A percentile compares a stretch with the other conserved stretches of the same genome.
Evolutionary conservation across 176 grass and related monocot genomes (phyloP).

Genomic region (Ensete ventricosum): DNA sequence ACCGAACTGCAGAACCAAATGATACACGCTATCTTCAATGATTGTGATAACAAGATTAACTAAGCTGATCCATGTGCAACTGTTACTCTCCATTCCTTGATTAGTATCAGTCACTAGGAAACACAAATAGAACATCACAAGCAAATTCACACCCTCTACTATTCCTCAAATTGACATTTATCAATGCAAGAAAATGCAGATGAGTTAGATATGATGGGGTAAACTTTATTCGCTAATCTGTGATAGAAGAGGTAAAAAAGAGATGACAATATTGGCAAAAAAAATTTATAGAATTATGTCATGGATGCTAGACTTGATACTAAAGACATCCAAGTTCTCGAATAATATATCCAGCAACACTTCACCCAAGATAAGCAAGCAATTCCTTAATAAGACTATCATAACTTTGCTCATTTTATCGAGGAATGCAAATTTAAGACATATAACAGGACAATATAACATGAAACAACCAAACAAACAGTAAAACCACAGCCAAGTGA

Average conservation of each 20-base stretch:
- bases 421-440: background rate
- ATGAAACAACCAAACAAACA: background rate
- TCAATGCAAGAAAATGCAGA: background rate
- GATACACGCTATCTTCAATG: background rate
- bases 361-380: too few species aligned
- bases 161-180: background rate
- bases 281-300: too few species aligned
- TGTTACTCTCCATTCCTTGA: background rate
- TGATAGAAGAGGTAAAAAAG: too few species aligned
- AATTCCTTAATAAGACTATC: background rate
- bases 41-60: background rate
- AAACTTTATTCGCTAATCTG: too few species aligned
- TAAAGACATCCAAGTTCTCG: too few species aligned
- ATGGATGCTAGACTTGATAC: too few species aligned
- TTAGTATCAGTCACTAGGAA: background rate
- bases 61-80: background rate
- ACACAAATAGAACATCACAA: background rate
- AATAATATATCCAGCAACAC: too few species aligned
- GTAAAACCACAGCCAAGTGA: too few species aligned
- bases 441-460: too few species aligned
- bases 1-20: constrained; percentile 47
- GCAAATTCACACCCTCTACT: background rate
- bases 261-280: too few species aligned
- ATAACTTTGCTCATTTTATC: background rate
- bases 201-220: background rate